Evolutionary conservation across 805 yeast genomes (phyloP).

Genomic region (Wickerhamomyces queroliae): DNA sequence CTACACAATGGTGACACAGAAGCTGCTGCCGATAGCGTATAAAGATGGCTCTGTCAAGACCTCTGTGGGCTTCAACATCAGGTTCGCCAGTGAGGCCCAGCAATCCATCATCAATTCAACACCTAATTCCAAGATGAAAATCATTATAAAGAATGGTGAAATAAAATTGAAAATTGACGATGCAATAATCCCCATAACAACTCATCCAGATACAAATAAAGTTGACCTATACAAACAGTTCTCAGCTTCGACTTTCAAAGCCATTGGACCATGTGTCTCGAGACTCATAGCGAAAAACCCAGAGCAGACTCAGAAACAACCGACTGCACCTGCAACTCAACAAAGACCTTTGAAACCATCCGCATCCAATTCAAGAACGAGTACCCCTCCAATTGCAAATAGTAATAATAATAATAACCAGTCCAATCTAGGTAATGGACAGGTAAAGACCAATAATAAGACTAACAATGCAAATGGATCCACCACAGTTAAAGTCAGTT

Average conservation of each 20-base stretch:
- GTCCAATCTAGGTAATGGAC: too few species aligned
- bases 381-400: too few species aligned
- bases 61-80: conserved; percentile 8
- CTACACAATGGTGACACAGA: conserved; percentile 5
- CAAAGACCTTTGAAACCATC: neutral
- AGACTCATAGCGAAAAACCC: conserved; percentile 9
- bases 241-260: conserved; percentile 15
- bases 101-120: conserved; percentile 3
- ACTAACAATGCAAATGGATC: neutral
- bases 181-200: conserved; percentile 2
- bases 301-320: too few species aligned
- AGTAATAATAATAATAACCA: too few species aligned
- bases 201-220: conserved; percentile 2
- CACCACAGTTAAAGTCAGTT: conserved; percentile 5
- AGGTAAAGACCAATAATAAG: conserved; percentile 1
- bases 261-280: conserved; percentile 11
- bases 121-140: conserved; percentile 14
- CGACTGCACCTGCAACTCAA: conserved; percentile 6
- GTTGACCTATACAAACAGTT: conserved; percentile 19
- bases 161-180: conserved; percentile 10
- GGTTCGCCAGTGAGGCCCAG: conserved; percentile 6
- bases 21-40: conserved; percentile 8
- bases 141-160: conserved; percentile 17
- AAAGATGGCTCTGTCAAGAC: too few species aligned
- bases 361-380: neutral